Evolutionary conservation across 1,139 yeast species (phyloP).

Genomic region (Tardiomyces blankii): DNA sequence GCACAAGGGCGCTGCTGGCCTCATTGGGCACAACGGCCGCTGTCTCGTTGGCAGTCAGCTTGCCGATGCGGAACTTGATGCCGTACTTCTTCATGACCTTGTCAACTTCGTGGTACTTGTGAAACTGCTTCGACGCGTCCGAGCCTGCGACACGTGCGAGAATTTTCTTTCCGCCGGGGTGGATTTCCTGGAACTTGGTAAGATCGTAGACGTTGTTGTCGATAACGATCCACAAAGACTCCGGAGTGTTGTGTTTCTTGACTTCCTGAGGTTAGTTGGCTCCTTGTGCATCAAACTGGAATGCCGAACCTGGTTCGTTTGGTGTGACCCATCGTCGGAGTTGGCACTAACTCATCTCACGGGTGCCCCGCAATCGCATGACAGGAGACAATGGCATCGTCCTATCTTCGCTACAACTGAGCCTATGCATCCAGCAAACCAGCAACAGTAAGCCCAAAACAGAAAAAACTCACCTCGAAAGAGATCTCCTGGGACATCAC

Average conservation of each 20-base stretch:
- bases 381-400: no score
- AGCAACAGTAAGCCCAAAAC: no score
- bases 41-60: constrained; percentile 13
- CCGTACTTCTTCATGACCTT: constrained; percentile 30
- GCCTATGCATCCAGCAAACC: no score
- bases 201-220: constrained; percentile 83
- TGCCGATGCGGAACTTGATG: constrained; percentile 28
- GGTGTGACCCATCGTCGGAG: no score
- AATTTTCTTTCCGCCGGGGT: constrained; percentile 82
- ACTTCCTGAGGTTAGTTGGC: constrained; percentile 40
- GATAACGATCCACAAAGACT: constrained; percentile 80
- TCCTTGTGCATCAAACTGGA: no score
- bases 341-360: no score
- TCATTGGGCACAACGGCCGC: constrained; percentile 3
- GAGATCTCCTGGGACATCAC: not conserved
- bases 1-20: not conserved
- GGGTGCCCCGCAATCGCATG: no score
- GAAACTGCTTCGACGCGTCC: constrained; percentile 78
- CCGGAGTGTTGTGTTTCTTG: constrained; percentile 62
- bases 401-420: no score
- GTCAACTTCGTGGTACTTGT: constrained; percentile 33
- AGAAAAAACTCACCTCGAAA: not conserved
- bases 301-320: no score
- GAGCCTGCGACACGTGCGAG: constrained; percentile 74
- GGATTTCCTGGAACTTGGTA: constrained; percentile 75